phyloP scores from a whole-genome alignment of 371 early-diverging fungal genomes.

The Mucor saturninus region DNA sequence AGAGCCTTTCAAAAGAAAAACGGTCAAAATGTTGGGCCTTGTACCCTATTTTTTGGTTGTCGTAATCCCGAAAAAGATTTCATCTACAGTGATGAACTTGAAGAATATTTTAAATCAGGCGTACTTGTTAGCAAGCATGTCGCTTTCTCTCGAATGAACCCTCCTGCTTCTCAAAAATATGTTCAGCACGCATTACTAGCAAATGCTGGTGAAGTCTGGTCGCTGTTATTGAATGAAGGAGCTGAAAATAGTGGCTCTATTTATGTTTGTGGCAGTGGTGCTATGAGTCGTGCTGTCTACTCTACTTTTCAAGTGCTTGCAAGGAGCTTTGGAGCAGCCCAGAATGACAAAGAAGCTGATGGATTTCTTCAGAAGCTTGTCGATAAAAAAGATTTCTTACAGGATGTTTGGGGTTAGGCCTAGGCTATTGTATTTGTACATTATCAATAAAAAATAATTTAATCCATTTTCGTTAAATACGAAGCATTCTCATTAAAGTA shows the following conservation, averaged over 20 bases:
- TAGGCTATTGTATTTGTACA: too few relatives aligned
- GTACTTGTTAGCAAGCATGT: constrained; percentile 58
- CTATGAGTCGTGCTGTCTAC: constrained; percentile 55
- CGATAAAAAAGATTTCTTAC: constrained; percentile 41
- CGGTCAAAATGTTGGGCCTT: constrained; percentile 27
- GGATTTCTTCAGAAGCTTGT: constrained; percentile 25
- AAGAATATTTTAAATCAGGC: constrained; percentile 50
- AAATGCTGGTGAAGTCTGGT: constrained; percentile 42
- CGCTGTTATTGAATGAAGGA: constrained; percentile 27
- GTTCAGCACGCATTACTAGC: constrained; percentile 51
- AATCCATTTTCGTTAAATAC: too few relatives aligned
- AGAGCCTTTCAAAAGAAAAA: constrained; percentile 34
- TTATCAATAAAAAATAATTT: too few relatives aligned
- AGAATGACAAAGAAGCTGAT: constrained; percentile 40
- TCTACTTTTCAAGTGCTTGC: constrained; percentile 39
- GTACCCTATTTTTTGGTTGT: constrained; percentile 82
- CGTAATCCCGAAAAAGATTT: constrained; percentile 74
- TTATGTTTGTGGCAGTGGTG: constrained; percentile 51
- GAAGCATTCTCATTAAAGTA: too few relatives aligned
- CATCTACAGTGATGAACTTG: constrained; percentile 72
- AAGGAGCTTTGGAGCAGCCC: constrained; percentile 41
- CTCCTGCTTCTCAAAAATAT: constrained; percentile 38
- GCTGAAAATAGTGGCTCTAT: constrained; percentile 27
- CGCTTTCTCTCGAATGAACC: constrained; percentile 70
- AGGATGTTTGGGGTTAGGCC: constrained; percentile 58